phyloP scores from a whole-genome alignment of 352 stramenopile genomes.

The Thalassiosira oceanica region DNA sequence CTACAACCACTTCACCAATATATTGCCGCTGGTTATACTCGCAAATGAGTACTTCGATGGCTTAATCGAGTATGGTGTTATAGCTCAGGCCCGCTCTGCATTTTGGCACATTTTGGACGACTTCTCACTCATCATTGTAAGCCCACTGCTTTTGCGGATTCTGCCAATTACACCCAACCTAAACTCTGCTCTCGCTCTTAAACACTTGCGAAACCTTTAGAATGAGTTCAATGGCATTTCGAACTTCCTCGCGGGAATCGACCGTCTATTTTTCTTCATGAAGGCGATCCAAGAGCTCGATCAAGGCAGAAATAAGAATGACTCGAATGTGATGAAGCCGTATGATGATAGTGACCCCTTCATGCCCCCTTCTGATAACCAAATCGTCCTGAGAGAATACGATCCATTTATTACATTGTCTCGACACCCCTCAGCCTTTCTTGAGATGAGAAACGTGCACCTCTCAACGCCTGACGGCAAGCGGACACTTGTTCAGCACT shows the following conservation, averaged over 20 bases:
- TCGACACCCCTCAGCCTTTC: constrained; percentile 22
- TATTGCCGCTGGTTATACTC: constrained; percentile 76
- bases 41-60: constrained; percentile 83
- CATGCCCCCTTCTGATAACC: constrained; percentile 25
- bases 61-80: constrained; percentile 71
- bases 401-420: constrained; percentile 47
- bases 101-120: constrained; percentile 86
- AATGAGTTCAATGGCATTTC: constrained; percentile 84
- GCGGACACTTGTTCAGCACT: constrained; percentile 60
- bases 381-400: too few relatives aligned
- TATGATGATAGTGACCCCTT: neutral
- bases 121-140: constrained; percentile 79
- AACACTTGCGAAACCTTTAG: too few relatives aligned
- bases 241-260: constrained; percentile 80
- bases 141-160: too few relatives aligned
- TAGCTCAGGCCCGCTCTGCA: constrained; percentile 58
- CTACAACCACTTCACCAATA: constrained; percentile 79
- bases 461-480: constrained; percentile 75
- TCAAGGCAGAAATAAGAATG: constrained; percentile 25
- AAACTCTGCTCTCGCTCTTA: too few relatives aligned
- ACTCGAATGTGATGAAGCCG: too few relatives aligned
- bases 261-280: constrained; percentile 81
- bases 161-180: too few relatives aligned
- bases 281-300: constrained; percentile 66
- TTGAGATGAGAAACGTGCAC: constrained; percentile 60